phyloP scores from a whole-genome alignment of 352 stramenopile genomes.

The Phytophthora ramorum region DNA sequence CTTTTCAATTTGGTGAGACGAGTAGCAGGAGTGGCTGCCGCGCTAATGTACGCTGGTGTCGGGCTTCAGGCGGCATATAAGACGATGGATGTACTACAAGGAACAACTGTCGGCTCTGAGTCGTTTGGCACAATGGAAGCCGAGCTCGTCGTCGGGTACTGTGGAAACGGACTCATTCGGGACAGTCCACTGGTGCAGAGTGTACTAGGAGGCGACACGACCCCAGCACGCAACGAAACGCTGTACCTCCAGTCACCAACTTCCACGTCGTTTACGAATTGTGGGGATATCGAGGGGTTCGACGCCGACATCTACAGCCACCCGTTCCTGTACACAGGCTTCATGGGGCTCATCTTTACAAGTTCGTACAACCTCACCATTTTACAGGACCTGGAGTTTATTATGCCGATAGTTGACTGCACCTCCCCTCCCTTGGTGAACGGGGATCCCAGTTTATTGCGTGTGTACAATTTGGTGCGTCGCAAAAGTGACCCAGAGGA shows the following conservation, averaged over 20 bases:
- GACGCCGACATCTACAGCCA: conserved; percentile 33
- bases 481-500: conserved; percentile 20
- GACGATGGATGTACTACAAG: conserved; percentile 25
- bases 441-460: conserved; percentile 32
- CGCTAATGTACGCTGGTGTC: conserved; percentile 26
- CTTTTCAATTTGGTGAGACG: conserved; percentile 35
- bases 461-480: conserved; percentile 36
- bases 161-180: conserved; percentile 30
- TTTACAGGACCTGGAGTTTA: conserved; percentile 36
- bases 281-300: conserved; percentile 16
- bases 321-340: conserved; percentile 22
- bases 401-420: conserved; percentile 35
- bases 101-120: conserved; percentile 19
- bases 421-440: conserved; percentile 26
- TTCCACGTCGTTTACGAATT: conserved; percentile 26
- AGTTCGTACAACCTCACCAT: conserved; percentile 43
- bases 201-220: conserved; percentile 34
- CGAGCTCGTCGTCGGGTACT: conserved; percentile 38
- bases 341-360: conserved; percentile 19
- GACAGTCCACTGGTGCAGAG: conserved; percentile 42
- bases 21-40: conserved; percentile 31
- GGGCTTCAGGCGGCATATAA: conserved; percentile 24
- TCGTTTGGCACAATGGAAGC: conserved; percentile 29
- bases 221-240: conserved; percentile 28
- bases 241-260: conserved; percentile 39